Base-by-base conservation (phyloP, 306 rosid genomes). In the Cyamopsis tetragonoloba region DNA sequence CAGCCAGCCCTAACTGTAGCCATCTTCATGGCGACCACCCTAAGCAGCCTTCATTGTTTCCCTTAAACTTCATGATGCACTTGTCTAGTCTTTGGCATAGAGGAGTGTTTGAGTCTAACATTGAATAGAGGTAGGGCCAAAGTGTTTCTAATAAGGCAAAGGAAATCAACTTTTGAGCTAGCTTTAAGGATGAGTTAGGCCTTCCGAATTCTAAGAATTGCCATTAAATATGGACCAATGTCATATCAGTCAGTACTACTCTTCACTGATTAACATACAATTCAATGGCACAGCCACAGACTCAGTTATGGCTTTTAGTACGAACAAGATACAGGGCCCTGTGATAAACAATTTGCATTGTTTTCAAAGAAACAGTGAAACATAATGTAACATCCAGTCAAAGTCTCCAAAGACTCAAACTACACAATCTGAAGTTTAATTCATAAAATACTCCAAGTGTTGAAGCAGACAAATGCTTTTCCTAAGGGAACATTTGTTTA, bases 401-500 rank as follows among this genome's bases (percentile, higher is more conserved):
- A 59, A 65, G 14, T 56, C 73, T 15, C 15, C 22, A 11, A 43
- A 46, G 43, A 63, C 6, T 3, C 5, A 26, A 23, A 15, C 54
- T 39, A 62, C 58, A 39, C 34, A n/a, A n/a, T 32, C 55, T 19
- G 54, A 69, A 59, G 53, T 68, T 38, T 37, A 42, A 72, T 69
- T 53, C 68, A 43, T 32, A 72, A 17, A 42, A 57, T 34, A 61
- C 20, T 43, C 17, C 15, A 30, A 14, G 67, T 39, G 19, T 51
- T 67, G 32, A 34, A 41, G 54, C 22, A 41, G 31, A 28, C 48
- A 34, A 18, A 65, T 41, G 17, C 54, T 30, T 31, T 66, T 58
- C n/a, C n/a, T 43, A 26, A 47, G 60, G 13, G 26, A 53, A 59
- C 48, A 63, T 18, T 20, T 39, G 62, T 59, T 63, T 73, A 93